Evolutionary conservation across 176 grass and related monocot genomes (phyloP), one percentile per base, ranked within the genome.

Genomic region (Lolium multiflorum): DNA sequence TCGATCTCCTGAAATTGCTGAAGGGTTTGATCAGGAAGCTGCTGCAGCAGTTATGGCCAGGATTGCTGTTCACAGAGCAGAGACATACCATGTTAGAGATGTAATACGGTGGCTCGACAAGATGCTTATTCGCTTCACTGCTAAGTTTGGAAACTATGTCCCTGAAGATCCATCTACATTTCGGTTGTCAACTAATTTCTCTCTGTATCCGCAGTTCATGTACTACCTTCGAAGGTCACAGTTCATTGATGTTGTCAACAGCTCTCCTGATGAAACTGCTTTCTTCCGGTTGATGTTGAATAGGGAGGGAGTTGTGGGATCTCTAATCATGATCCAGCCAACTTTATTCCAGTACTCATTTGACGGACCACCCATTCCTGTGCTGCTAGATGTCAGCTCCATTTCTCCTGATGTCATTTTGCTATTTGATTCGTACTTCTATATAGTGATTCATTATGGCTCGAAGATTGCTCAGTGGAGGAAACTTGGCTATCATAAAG

Each of bases 391-490:
- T 89, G 86, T 94, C 79, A 99, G 92, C 60, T 99, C 97, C 24
- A 84, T 99, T 80, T 96, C 87, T 72, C 90, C 97, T 6, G 97
- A 99, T 87, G 94, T 99, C 43, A 99, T 99, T 91, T 92, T 99
- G 69, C 90, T 99, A 52, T 97, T 97, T 82, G 97, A 99, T 85
- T 99, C 94, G 47, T 99, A 96, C 84, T 99, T 97, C 56, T 85
- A 99, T 82, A 91, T 99, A 24, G 94, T 93, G 55, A 94, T 99
- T 84, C 97, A 99, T 56, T 94, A 93, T 88, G 97, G 97, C 39
- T 99, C 94, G 61, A 99, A 99, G 83, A 94, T 99, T 90, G 94
- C 97, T 61, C 94, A 99, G 37, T 97, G 97, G 97, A 97, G 87
- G 76, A 99, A 99, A 57, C 43, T 91, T 74, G 97, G 97, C 14